Evolutionary conservation across 495 filamentous ascomycete species (phyloP), one percentile per base, ranked within the genome.

Genomic region (Podospora pseudocomata): DNA sequence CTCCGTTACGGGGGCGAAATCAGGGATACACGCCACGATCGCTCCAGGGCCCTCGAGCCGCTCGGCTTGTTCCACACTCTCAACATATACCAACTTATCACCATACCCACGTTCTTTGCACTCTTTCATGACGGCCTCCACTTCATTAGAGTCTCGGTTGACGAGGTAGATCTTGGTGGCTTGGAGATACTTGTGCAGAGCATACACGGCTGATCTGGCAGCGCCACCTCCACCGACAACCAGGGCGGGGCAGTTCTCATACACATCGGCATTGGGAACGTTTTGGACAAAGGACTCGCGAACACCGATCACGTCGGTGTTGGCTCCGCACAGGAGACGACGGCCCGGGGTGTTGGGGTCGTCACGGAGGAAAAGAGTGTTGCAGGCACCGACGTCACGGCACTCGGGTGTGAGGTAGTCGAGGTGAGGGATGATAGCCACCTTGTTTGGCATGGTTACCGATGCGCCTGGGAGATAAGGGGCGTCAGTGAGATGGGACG

Each of bases 361-460:
- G 39, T 62, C 19, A n/a, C 85, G 81, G 39, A 88, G 71, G 81
- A 89, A 93, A 61, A 93, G 83, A 9, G 90, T 93, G 81, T 93
- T 92, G 78, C 86, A 86, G 66, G 90, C 89, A 62, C 90, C 89
- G 16, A 91, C 88, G 60, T 86, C 87, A 16, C 83, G 83, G 63
- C 83, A 89, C 74, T 91, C 88, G 30, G 86, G 84, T 15, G 89
- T 91, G 28, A 92, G 77, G 39, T 86, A 84, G 75, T 93, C 89
- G 6, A 92, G 83, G 69, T 90, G 80, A 2, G 84, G 81, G 75
- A 92, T 85, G 73, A 92, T 90, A 65, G 82, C 80, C 59, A 92
- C 83, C 78, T 93, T 93, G 79, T 88, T 83, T 0, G 90, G 90
- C 90, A 92, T 93, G 59, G 89, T 93, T 58, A 92, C 86, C 26